Conservation (phyloP, 768 basidiomycete species). For the Lentinus tigrinus region DNA sequence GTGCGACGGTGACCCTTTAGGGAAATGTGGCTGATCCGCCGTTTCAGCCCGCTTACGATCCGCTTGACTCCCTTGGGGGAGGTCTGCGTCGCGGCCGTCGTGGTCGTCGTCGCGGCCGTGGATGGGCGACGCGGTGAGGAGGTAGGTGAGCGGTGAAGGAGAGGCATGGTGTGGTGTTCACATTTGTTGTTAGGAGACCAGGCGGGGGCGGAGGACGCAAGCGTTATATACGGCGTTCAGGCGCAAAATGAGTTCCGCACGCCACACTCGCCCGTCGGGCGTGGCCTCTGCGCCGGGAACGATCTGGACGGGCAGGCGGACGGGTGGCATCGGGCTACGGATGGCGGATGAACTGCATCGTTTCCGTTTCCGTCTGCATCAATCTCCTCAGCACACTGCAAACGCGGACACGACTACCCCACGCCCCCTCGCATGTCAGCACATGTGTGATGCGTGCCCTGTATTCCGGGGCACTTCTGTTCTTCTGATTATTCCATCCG, state of each 20-base stretch:
- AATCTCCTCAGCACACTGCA: neutral
- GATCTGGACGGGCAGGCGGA: conserved; percentile 5
- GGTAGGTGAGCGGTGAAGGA: neutral
- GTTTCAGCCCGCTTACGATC: conserved; percentile 21
- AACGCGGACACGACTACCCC: neutral
- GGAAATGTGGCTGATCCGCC: conserved; percentile 21
- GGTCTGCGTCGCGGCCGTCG: neutral
- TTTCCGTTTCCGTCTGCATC: neutral
- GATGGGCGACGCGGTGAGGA: neutral
- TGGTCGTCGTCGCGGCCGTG: neutral
- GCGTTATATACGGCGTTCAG: conserved; percentile 4
- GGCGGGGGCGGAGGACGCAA: neutral
- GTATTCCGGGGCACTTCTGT: neutral
- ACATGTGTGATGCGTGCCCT: conserved; percentile 9
- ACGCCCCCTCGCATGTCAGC: conserved; percentile 9
- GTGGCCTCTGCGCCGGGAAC: conserved; percentile 12
- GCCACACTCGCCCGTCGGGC: conserved; percentile 6
- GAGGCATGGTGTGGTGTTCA: conserved; percentile 11
- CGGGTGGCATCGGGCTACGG: conserved; percentile 2
- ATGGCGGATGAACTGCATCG: neutral
- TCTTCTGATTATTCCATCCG: neutral
- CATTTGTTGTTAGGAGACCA: neutral
- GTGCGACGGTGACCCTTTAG: conserved; percentile 12
- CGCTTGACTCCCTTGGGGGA: conserved; percentile 17
- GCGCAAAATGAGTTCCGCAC: conserved; percentile 2